Evolutionary conservation across 2,329 filamentous ascomycete genomes (phyloP).

Genomic region (Aureobasidium sp.): DNA sequence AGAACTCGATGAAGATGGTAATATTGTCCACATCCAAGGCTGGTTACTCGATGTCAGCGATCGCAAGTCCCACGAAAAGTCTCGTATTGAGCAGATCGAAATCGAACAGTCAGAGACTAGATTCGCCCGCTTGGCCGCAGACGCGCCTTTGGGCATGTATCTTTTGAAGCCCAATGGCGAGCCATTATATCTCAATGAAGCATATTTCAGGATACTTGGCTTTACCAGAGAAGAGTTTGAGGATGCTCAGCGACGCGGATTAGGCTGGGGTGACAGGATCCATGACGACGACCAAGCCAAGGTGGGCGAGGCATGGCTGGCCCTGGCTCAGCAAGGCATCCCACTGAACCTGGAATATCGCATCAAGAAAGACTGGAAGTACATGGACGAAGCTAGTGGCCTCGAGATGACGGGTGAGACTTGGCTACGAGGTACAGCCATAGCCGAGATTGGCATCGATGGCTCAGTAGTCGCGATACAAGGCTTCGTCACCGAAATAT

Average conservation of each 20-base stretch:
- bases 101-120: constrained; percentile 28
- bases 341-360: constrained; percentile 31
- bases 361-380: constrained; percentile 30
- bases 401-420: constrained; percentile 23
- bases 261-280: constrained; percentile 22
- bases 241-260: constrained; percentile 17
- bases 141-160: constrained; percentile 34
- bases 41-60: constrained; percentile 30
- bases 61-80: constrained; percentile 25
- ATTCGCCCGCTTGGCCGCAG: constrained; percentile 33
- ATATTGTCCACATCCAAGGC: constrained; percentile 23
- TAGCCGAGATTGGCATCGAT: constrained; percentile 25
- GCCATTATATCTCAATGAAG: constrained; percentile 33
- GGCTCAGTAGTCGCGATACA: constrained; percentile 24
- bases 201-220: constrained; percentile 31
- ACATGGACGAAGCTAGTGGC: constrained; percentile 21
- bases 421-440: constrained; percentile 28
- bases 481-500: constrained; percentile 29
- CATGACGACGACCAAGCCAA: constrained; percentile 27
- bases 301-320: constrained; percentile 27
- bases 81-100: constrained; percentile 27
- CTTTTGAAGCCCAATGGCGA: constrained; percentile 26
- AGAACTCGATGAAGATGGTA: constrained; percentile 25
- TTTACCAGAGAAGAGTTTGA: constrained; percentile 20
- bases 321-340: constrained; percentile 25